These are phyloP conservation scores for Fraxinus baroniana DNA, from an alignment of 305 asterid species.

Conservation along the genomic window DNA sequence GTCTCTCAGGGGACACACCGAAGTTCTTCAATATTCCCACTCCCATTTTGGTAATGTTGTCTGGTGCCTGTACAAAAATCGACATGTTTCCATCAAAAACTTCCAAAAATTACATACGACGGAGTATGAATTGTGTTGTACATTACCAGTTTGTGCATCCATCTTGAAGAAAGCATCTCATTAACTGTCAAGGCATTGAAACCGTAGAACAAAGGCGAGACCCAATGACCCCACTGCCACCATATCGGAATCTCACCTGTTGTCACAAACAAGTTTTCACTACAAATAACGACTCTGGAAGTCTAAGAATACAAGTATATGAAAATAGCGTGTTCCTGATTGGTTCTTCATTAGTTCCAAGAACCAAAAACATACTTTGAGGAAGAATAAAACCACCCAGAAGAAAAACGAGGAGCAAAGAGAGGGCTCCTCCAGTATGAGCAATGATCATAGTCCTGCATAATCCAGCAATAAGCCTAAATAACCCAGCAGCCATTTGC, in stretches of 20 bases:
- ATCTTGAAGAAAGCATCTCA: constrained; percentile 49
- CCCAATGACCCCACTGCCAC: constrained; percentile 57
- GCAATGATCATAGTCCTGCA: constrained; percentile 53
- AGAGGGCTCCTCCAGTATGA: constrained; percentile 49
- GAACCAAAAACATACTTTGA: constrained; percentile 29
- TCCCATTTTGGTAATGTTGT: constrained; percentile 28
- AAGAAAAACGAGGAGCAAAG: constrained; percentile 39
- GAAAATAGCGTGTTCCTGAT: neutral
- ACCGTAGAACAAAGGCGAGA: constrained; percentile 44
- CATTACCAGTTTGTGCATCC: constrained; percentile 41
- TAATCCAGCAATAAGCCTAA: constrained; percentile 40
- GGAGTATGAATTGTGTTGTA: neutral
- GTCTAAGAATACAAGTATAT: neutral
- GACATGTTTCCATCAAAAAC: neutral
- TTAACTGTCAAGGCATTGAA: constrained; percentile 47
- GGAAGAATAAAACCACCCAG: constrained; percentile 57
- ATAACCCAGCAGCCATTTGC: constrained; percentile 54
- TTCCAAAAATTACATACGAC: neutral
- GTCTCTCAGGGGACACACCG: constrained; percentile 31
- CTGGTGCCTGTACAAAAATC: constrained; percentile 27
- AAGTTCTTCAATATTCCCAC: constrained; percentile 31
- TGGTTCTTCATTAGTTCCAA: neutral
- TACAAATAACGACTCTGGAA: neutral
- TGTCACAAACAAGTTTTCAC: neutral
- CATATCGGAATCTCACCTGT: constrained; percentile 46